Percentiles rank a stretch among this genome's conserved stretches.
Evolutionary conservation across 2,329 filamentous ascomycete species (phyloP).

Genomic region (Akanthomyces lecanii): DNA sequence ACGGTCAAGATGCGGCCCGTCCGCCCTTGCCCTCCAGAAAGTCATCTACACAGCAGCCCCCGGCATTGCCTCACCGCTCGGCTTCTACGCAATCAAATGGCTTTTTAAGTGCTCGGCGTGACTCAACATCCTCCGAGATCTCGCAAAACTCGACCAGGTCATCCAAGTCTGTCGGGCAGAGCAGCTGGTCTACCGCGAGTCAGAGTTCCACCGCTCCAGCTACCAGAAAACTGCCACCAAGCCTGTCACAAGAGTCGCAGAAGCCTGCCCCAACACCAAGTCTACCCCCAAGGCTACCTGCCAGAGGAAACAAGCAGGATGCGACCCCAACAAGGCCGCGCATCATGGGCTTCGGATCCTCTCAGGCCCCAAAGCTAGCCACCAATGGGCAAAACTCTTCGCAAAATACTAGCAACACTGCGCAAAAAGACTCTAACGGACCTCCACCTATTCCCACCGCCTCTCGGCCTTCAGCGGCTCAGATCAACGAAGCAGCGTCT

Average conservation of each 20-base stretch:
- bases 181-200: slow-evolving; percentile 45
- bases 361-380: slow-evolving; percentile 17
- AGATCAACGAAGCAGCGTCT: slow-evolving; percentile 43
- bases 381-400: not conserved
- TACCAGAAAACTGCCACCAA: slow-evolving; percentile 51
- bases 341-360: slow-evolving; percentile 16
- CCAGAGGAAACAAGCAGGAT: slow-evolving; percentile 24
- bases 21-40: slow-evolving; percentile 35
- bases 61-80: slow-evolving; percentile 48
- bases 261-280: slow-evolving; percentile 28
- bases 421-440: slow-evolving; percentile 18
- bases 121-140: slow-evolving; percentile 54
- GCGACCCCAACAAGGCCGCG: slow-evolving; percentile 5
- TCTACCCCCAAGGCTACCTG: slow-evolving; percentile 48
- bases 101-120: slow-evolving; percentile 41
- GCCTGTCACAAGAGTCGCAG: slow-evolving; percentile 19
- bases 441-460: slow-evolving; percentile 41
- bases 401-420: not conserved
- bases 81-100: slow-evolving; percentile 38
- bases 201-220: slow-evolving; percentile 40
- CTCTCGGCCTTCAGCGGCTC: slow-evolving; percentile 48
- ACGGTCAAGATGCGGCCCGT: slow-evolving; percentile 23
- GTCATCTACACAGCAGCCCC: slow-evolving; percentile 33
- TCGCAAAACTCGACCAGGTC: slow-evolving; percentile 54
- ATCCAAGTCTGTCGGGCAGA: slow-evolving; percentile 44